Base-by-base conservation (phyloP, 129 eudicot species). In the Escallonia rubra region DNA sequence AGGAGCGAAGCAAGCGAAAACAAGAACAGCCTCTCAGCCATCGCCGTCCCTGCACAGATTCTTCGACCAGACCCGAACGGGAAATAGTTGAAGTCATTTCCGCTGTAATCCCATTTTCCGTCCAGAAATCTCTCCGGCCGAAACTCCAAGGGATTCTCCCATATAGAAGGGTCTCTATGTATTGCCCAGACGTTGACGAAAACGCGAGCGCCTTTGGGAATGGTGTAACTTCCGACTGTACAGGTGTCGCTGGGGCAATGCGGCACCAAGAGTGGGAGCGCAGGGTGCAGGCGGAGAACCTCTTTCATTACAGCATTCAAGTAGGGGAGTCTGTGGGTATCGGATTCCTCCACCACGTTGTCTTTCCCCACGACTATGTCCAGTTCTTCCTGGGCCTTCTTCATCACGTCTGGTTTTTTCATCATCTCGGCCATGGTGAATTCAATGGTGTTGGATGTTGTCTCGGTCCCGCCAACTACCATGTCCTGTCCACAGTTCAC, bases 401-500 rank as follows among this genome's bases (percentile, higher is more conserved):
- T 70, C 38, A 79, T 66, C 13, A 76, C 50, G 11, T 81, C 69
- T 6, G 85, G 85, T 14, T 86, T 59, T 54, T 66, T 73, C 75
- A 86, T 69, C 60, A 86, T 61, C 69, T 82, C 85, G 3, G 87
- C 88, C 75, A 86, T 75, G 8, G 85, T 79, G 39, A 74, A 82
- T 59, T 86, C 86, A 3, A 79, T 11, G 0, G 87, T 73, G 41
- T 73, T 85, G 8, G 88, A 76, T 3, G 83, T 72, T 1, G 92
- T 79, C 58, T 82, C 85, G 0, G 86, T 82, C 59, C 88, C 92
- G 8, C 88, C 92, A 0, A 76, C 79, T 41, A 86, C 79, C 85
- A 86, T 82, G 65, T 86, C 92, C 88, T 86, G 58, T 56, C 8
- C 13, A 40, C 57, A 9, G 44, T 6, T 50, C 13, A 23, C 34